A percentile compares a stretch with the other conserved stretches of the same genome.
Conservation (phyloP, 768 basidiomycete species). For the Leccinum subgranulosum region DNA sequence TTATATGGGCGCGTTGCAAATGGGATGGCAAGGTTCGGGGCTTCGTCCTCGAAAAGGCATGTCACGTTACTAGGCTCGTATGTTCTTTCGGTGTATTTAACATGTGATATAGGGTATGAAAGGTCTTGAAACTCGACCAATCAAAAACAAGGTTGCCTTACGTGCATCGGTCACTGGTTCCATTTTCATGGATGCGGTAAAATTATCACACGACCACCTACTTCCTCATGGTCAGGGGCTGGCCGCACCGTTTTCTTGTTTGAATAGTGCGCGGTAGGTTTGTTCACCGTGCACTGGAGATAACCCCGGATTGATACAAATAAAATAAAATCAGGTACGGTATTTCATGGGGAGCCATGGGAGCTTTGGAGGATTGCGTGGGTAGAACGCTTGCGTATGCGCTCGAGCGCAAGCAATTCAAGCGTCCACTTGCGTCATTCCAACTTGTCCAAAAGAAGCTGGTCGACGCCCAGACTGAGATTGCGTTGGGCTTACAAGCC, state of each 20-base stretch:
- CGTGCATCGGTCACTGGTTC: conserved; percentile 83
- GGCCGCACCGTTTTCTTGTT: conserved; percentile 83
- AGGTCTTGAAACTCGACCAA: conserved; percentile 80
- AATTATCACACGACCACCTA: conserved; percentile 68
- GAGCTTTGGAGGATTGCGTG: conserved; percentile 91
- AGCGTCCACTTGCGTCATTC: conserved; percentile 86
- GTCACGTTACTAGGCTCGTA: background rate
- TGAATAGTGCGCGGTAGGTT: conserved; percentile 77
- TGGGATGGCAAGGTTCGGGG: conserved; percentile 92
- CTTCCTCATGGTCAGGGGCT: conserved; percentile 79
- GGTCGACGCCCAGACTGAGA: conserved; percentile 88
- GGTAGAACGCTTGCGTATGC: conserved; percentile 75
- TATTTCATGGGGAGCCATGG: conserved; percentile 96
- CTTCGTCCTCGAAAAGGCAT: conserved; percentile 86
- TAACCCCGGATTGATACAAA: background rate
- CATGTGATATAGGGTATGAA: conserved; percentile 57
- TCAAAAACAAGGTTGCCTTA: conserved; percentile 92
- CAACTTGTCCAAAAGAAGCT: conserved; percentile 98
- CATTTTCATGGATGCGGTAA: conserved; percentile 89
- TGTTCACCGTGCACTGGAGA: too few relatives aligned
- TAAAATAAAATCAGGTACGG: conserved; percentile 50
- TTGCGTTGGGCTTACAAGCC: conserved; percentile 71
- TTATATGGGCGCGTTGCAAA: conserved; percentile 93
- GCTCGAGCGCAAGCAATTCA: conserved; percentile 87
- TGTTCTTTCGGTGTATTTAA: background rate